Conservation (phyloP, 129 eudicot genomes). For the Flaveria sonorensis region DNA sequence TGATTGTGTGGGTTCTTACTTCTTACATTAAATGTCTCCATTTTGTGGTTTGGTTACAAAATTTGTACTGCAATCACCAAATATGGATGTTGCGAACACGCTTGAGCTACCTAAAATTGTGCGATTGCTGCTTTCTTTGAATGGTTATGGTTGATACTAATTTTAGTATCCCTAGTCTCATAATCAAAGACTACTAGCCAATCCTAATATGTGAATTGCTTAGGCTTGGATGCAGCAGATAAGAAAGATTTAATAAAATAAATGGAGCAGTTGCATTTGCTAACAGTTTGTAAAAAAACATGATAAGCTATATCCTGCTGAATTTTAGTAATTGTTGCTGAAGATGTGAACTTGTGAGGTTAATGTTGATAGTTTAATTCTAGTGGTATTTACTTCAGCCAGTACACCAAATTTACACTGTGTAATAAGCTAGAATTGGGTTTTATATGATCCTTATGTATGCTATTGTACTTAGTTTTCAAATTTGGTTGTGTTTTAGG, state of each 20-base stretch:
- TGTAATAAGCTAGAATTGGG: too few relatives aligned
- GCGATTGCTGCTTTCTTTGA: background rate
- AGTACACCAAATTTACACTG: too few relatives aligned
- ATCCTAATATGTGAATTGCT: too few relatives aligned
- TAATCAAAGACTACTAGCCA: too few relatives aligned
- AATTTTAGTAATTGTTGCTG: background rate
- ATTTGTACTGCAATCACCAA: background rate
- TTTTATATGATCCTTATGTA: too few relatives aligned
- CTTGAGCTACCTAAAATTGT: background rate
- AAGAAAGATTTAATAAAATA: too few relatives aligned
- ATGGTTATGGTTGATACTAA: background rate
- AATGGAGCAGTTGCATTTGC: too few relatives aligned
- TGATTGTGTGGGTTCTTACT: background rate
- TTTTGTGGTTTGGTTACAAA: background rate
- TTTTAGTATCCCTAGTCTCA: too few relatives aligned
- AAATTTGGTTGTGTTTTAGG: slow-evolving; percentile 33
- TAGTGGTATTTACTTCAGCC: background rate
- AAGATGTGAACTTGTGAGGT: background rate
- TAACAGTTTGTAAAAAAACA: background rate
- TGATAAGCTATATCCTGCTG: background rate
- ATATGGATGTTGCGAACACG: slow-evolving; percentile 15
- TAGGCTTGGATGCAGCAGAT: too few relatives aligned
- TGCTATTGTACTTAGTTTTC: background rate
- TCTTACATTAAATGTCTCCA: background rate
- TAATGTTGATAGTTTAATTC: background rate